phyloP scores from a whole-genome alignment of 2,329 filamentous ascomycete genomes.

The Escovopsis sp. region DNA sequence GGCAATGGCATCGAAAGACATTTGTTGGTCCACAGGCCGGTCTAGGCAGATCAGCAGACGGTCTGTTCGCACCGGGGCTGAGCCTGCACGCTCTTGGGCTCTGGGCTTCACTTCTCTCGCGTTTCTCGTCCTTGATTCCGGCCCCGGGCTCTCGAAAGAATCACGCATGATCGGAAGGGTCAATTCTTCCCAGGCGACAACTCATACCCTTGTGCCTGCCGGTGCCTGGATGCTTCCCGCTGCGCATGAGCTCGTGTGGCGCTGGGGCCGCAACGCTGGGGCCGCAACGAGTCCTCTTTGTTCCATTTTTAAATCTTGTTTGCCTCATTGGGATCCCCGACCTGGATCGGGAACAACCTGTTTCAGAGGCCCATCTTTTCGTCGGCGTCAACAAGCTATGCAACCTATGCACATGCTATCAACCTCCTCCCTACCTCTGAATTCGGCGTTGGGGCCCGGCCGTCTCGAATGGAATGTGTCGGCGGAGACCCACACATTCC shows the following conservation, averaged over 20 bases:
- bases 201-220: no score
- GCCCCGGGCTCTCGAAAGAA: no score
- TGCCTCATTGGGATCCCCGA: background rate
- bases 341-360: background rate
- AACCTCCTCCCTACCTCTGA: background rate
- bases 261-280: slow-evolving; percentile 1
- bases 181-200: no score
- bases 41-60: background rate
- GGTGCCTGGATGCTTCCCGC: no score
- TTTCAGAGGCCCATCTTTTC: background rate
- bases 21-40: background rate
- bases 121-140: background rate
- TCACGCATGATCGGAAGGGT: no score
- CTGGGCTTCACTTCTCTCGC: background rate
- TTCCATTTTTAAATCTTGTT: slow-evolving; percentile 1
- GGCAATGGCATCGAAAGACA: background rate
- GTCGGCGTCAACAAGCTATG: no score
- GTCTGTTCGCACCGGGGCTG: background rate
- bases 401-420: background rate
- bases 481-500: slow-evolving; percentile 16
- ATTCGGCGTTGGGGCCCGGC: slow-evolving; percentile 1
- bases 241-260: background rate
- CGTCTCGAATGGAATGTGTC: slow-evolving; percentile 14
- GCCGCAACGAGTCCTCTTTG: slow-evolving; percentile 5
- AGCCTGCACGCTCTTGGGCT: no score